Base-by-base conservation (phyloP, 345 rosid genomes). In the Syzygium aromaticum region DNA sequence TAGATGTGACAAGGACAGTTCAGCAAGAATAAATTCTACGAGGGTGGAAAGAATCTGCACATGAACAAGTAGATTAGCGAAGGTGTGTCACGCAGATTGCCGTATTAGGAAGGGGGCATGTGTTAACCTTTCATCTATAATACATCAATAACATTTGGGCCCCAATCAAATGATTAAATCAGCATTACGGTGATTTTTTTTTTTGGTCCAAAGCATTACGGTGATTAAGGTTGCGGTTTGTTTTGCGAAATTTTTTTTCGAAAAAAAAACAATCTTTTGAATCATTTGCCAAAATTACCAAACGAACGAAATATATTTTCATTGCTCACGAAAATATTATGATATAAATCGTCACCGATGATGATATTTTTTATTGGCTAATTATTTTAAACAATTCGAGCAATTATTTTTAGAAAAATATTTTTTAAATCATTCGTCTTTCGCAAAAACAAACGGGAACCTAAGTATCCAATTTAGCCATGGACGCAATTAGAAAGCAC, bases 261-360 rank as follows among this genome's bases (percentile, higher is more conserved):
- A 2, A 19, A 9, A 38, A 67, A 21, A 19, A 6, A 38, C 4
- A 17, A 7, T 19, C 0, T 0, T 2, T 9, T 2, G 14, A 73
- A 19, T 33, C 49, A 33, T 11, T 38, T 73, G 1, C 23, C 5
- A 73, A 33, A 73, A 15, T 4, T 11, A 8, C 17, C 1, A 1
- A 33, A 19, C 25, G 2, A 33, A 19, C 14, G 0, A 33, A 73
- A 19, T 5, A 38, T 73, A 38, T 19, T 33, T 4, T 17, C 0
- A 5, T 33, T 0, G 1, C 21, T 17, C 7, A 30, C 1, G 12
- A 30, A 64, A 15, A 64, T 8, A 0, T 30, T 64, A 0, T 0
- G 5, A 33, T 2, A 67, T 17, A 8, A 67, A 2, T 17, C 3
- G 1, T 8, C 10, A 0, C 9, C 7, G 8, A 33, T 33, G 2